These are phyloP conservation scores for Ascochyta pisi DNA, from an alignment of 2,329 filamentous ascomycete species.

Conservation along the genomic window DNA sequence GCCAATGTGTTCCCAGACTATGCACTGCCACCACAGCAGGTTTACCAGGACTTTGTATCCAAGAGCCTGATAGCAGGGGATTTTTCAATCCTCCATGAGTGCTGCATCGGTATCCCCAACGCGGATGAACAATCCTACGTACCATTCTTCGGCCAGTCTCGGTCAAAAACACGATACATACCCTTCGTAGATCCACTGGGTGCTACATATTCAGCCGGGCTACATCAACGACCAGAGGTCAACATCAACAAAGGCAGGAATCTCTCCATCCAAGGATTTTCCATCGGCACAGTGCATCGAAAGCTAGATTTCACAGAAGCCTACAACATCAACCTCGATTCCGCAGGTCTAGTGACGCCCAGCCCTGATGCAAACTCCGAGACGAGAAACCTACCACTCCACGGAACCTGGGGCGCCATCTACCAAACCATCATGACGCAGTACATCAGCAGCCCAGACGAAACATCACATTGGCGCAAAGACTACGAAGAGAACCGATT, in stretches of 20 bases:
- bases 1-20: conserved; percentile 5
- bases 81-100: conserved; percentile 14
- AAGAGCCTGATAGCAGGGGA: conserved; percentile 10
- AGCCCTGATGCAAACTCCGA: neutral
- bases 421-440: conserved; percentile 8
- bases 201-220: conserved; percentile 9
- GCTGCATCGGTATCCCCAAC: conserved; percentile 9
- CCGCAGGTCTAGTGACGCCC: neutral
- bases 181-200: neutral
- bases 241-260: neutral
- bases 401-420: conserved; percentile 15
- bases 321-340: neutral
- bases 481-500: conserved; percentile 13
- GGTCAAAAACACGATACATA: neutral
- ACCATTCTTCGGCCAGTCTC: neutral
- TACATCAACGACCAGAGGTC: conserved; percentile 1
- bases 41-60: conserved; percentile 11
- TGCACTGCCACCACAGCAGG: neutral
- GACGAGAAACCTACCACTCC: conserved; percentile 1
- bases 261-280: conserved; percentile 4
- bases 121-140: neutral
- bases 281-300: conserved; percentile 3
- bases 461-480: conserved; percentile 6
- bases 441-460: neutral
- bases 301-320: conserved; percentile 10